phyloP scores from a whole-genome alignment of 2,329 filamentous ascomycete species.

The Emergomyces africanus region DNA sequence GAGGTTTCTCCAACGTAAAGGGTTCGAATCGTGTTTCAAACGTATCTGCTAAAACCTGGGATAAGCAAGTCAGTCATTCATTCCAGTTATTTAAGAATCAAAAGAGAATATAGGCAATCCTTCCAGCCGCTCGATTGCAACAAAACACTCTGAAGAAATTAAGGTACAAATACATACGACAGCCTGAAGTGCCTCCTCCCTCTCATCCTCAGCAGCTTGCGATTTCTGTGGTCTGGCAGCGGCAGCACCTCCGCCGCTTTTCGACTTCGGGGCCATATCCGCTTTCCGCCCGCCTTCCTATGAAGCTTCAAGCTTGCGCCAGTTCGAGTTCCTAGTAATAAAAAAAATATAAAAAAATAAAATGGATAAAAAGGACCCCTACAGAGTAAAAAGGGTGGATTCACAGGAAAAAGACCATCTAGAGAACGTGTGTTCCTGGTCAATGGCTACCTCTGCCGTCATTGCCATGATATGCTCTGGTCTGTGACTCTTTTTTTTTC shows the following conservation, averaged over 20 bases:
- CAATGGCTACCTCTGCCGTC: too few relatives aligned
- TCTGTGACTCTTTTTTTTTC: not conserved
- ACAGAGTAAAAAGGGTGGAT: too few relatives aligned
- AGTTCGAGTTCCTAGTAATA: too few relatives aligned
- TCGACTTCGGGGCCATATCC: slow-evolving; percentile 3
- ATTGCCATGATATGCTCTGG: too few relatives aligned
- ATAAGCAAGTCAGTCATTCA: not conserved
- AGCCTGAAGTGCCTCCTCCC: slow-evolving; percentile 51
- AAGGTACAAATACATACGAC: slow-evolving; percentile 37
- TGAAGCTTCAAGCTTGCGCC: not conserved
- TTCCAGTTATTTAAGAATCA: not conserved
- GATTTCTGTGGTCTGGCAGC: slow-evolving; percentile 27
- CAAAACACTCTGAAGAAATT: not conserved
- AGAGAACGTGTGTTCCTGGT: too few relatives aligned
- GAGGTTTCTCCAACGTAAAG: slow-evolving; percentile 75
- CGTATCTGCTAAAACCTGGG: slow-evolving; percentile 71
- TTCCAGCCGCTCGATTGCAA: not conserved
- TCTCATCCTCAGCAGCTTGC: slow-evolving; percentile 39
- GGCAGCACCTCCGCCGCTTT: slow-evolving; percentile 4
- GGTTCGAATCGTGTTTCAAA: slow-evolving; percentile 88
- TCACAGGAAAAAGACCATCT: too few relatives aligned
- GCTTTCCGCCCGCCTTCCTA: not conserved
- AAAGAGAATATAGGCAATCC: not conserved
- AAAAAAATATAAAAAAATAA: too few relatives aligned
- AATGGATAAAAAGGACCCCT: too few relatives aligned